Evolutionary conservation across 768 basidiomycete species (phyloP).

Genomic region (Pleurotus pulmonarius): DNA sequence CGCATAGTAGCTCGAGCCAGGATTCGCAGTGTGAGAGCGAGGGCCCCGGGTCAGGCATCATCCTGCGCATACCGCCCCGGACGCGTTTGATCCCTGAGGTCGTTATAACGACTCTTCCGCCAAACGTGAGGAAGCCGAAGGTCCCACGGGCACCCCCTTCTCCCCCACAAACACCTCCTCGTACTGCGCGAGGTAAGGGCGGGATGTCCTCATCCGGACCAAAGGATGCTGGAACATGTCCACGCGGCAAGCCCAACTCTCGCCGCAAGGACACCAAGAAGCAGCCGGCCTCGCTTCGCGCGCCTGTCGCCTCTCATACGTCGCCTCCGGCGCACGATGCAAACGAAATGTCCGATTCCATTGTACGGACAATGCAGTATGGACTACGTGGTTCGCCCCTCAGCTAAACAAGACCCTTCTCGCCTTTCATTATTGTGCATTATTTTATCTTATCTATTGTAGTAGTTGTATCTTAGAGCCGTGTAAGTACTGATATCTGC

Average conservation of each 20-base stretch:
- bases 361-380: constrained; percentile 17
- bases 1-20: too few species aligned
- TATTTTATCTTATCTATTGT: constrained; percentile 1
- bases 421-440: not conserved
- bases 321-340: not conserved
- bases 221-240: not conserved
- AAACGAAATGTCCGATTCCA: constrained; percentile 13
- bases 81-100: not conserved
- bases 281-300: not conserved
- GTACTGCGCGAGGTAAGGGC: not conserved
- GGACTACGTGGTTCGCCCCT: constrained; percentile 11
- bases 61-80: constrained; percentile 3
- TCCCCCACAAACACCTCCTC: not conserved
- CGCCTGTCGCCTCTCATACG: not conserved
- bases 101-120: not conserved
- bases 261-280: not conserved
- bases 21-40: not conserved
- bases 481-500: not conserved
- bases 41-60: not conserved
- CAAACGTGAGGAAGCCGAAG: not conserved
- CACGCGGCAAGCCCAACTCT: not conserved
- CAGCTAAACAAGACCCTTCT: not conserved
- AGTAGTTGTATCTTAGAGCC: constrained; percentile 5
- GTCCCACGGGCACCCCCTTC: not conserved
- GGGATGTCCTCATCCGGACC: not conserved